Base-by-base conservation (phyloP, 768 basidiomycete genomes). In the Exidia glandulosa region DNA sequence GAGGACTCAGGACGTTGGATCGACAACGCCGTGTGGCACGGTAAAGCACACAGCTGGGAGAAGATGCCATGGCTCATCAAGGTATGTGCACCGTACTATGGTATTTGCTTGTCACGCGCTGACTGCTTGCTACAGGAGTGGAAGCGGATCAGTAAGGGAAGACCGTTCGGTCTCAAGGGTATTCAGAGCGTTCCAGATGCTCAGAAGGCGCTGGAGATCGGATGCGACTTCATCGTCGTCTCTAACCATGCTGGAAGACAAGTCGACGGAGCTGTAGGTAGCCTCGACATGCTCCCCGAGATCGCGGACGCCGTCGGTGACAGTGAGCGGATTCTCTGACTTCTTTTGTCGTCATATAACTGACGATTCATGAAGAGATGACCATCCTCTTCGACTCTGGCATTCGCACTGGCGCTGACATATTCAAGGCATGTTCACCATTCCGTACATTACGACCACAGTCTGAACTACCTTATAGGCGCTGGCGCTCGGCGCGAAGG, bases 391-490 rank as follows among this genome's bases (percentile, higher is more conserved):
- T 79, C 61, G 80, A 82, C 68, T 80, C 77, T n/a, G 79, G 81
- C 10, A 73, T 82, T 32, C 74, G 70, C 1, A 61, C 61, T 25
- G 30, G 54, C 1, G 32, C 25, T 7, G 25, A 56, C n/a, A 56
- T 29, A 9, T 45, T 45, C 41, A 45, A 45, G 41, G 41, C 5
- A 14, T 10, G 41, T 45, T 5, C 19, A 19, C 36, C 36, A 19
- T 19, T 37, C 19, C 36, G 36, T 0, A 2, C 13, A 54, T 23
- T 14, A 13, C 25, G 2, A 25, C 76, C 58, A 77, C 76, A 9
- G 81, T 76, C 2, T 65, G 79, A 3, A 80, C 82, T 62, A 19
- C 81, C n/a, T 77, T 81, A 71, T 81, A 82, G 70, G 81, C 82
- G 3, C 67, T 82, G 50, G 80, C 81, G 2, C 71, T 83, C 19